Evolutionary conservation across 176 grass and related monocot species (phyloP).

Genomic region (Oryza meyeriana): DNA sequence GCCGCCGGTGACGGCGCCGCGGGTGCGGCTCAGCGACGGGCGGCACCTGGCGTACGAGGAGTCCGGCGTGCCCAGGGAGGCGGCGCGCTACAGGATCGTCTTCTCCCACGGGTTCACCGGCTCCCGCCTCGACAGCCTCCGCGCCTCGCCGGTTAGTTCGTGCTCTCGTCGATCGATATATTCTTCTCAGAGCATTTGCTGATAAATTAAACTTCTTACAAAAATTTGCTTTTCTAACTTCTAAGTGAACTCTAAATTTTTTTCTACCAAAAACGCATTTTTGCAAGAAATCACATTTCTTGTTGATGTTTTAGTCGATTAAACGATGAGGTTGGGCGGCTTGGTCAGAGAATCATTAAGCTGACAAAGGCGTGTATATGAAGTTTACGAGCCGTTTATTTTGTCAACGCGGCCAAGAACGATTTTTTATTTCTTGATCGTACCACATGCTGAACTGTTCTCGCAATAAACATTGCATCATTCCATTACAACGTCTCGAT

Average conservation of each 20-base stretch:
- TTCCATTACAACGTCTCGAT: neutral
- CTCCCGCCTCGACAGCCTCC: conserved; percentile 46
- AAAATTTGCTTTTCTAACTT: too few species aligned
- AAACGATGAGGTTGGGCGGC: neutral
- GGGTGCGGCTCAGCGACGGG: conserved; percentile 56
- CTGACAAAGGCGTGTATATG: neutral
- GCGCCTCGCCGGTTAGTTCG: conserved; percentile 37
- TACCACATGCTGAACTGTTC: neutral
- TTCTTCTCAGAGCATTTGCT: neutral
- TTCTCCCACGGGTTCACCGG: conserved; percentile 68
- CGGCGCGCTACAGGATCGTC: conserved; percentile 57
- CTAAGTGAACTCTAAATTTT: neutral
- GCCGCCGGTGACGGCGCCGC: conserved; percentile 57
- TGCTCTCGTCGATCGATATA: neutral
- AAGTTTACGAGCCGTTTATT: neutral
- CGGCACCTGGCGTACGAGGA: conserved; percentile 68
- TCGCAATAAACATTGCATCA: neutral
- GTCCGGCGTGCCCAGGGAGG: conserved; percentile 56
- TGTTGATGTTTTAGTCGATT: neutral
- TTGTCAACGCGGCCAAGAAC: neutral
- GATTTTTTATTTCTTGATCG: neutral
- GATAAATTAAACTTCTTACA: too few species aligned
- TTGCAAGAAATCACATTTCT: neutral
- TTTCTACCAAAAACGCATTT: neutral
- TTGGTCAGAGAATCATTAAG: neutral